Base-by-base conservation (phyloP, 2,329 filamentous ascomycete genomes). In the Fusarium dlaminii region DNA sequence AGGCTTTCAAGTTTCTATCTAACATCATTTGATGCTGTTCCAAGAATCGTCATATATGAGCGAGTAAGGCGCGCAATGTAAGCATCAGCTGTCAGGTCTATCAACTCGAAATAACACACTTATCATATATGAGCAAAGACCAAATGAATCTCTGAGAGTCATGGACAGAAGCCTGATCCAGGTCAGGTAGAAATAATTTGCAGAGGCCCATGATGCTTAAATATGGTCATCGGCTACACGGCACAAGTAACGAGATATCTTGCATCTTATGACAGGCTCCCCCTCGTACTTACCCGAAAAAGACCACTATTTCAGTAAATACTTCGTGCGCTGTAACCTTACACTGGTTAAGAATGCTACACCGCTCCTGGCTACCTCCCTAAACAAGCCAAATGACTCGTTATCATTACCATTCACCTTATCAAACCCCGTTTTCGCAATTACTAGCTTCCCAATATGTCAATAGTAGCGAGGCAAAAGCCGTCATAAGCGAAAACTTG, bases 71-170 rank as follows among this genome's bases (percentile, higher is more conserved):
- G n/a, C n/a, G n/a, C n/a, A n/a, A n/a, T n/a, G n/a, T n/a, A n/a
- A n/a, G n/a, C n/a, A n/a, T n/a, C n/a, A n/a, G n/a, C n/a, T n/a
- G n/a, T n/a, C n/a, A n/a, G n/a, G n/a, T n/a, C n/a, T n/a, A n/a
- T n/a, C n/a, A n/a, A n/a, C n/a, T n/a, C n/a, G n/a, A n/a, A n/a
- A n/a, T n/a, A n/a, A n/a, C n/a, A n/a, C n/a, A n/a, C n/a, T n/a
- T n/a, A 3, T 30, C 6, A 15, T 11, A 12, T 30, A 46, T 17
- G 27, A 32, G 29, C 15, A 36, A 24, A 24, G n/a, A 8, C 13
- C 13, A 22, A 8, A 15, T 22, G 3, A 8, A 20, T 52, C 0
- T 8, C 6, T 12, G 17, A 1, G 0, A 15, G 4, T 8, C 3
- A 20, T 20, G 8, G 30, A 36, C 13, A 8, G 17, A 12, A 2